phyloP scores from a whole-genome alignment of 169 alveolate genomes.

The Plasmodium chabaudi region DNA sequence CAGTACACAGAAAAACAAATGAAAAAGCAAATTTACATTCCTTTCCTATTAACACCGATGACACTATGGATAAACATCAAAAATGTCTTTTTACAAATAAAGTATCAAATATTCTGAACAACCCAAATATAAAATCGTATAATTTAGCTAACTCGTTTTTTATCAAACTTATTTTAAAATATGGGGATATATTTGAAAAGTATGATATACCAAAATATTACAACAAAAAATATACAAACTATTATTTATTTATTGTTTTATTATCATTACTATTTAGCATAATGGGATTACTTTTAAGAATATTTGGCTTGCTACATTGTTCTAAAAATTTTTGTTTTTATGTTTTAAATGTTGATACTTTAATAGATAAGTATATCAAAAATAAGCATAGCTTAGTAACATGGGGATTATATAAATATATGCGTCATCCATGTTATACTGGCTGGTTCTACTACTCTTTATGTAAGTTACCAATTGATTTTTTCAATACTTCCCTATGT shows the following conservation, averaged over 20 bases:
- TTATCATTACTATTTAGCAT: constrained; percentile 9
- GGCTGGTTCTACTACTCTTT: constrained; percentile 68
- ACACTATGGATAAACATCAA: not conserved
- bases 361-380: constrained; percentile 16
- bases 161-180: constrained; percentile 13
- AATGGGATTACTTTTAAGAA: constrained; percentile 28
- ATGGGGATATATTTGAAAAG: constrained; percentile 18
- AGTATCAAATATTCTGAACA: not conserved
- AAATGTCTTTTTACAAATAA: constrained; percentile 3
- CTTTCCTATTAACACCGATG: not conserved
- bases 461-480: constrained; percentile 17
- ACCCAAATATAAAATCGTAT: constrained; percentile 2
- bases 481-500: not conserved
- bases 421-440: constrained; percentile 73
- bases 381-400: constrained; percentile 29
- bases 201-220: constrained; percentile 6
- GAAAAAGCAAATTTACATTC: not conserved
- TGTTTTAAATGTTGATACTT: constrained; percentile 8
- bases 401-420: constrained; percentile 46
- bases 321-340: constrained; percentile 43
- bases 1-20: too few relatives aligned
- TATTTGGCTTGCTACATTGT: constrained; percentile 38
- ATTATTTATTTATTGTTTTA: constrained; percentile 11
- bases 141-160: constrained; percentile 19
- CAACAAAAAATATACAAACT: constrained; percentile 7